Conservation (phyloP, 352 stramenopile species). For the Globisporangium viniferum region DNA sequence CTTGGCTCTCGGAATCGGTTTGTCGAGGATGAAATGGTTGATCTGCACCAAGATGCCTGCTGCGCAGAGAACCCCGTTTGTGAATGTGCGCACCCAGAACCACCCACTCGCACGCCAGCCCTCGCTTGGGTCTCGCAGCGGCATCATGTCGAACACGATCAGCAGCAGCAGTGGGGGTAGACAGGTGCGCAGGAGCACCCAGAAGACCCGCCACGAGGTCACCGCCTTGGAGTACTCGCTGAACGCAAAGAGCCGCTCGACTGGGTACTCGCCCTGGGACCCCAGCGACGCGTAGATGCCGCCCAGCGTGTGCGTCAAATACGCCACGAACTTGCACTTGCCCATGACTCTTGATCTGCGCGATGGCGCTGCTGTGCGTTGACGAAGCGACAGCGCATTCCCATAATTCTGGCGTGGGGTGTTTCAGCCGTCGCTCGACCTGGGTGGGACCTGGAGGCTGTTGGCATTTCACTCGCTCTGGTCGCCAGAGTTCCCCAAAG, state of each 20-base stretch:
- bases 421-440: too few relatives aligned
- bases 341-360: too few relatives aligned
- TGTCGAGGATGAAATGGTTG: background rate
- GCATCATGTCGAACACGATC: slow-evolving; percentile 2
- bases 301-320: background rate
- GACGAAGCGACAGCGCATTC: too few relatives aligned
- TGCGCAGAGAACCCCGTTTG: background rate
- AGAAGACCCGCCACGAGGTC: background rate
- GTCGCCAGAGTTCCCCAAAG: too few relatives aligned
- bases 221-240: background rate
- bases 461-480: too few relatives aligned
- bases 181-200: background rate
- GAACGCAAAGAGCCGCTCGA: slow-evolving; percentile 8
- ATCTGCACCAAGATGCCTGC: background rate
- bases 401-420: too few relatives aligned
- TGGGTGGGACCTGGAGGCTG: too few relatives aligned
- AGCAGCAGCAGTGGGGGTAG: background rate
- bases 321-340: background rate
- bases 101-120: background rate
- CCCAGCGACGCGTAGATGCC: background rate
- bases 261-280: background rate
- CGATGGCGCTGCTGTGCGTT: too few relatives aligned
- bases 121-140: background rate
- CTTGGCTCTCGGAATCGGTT: background rate
- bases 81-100: background rate